These are phyloP conservation scores for Musa balbisiana DNA, from an alignment of 202 grass and related monocot species.

Conservation along the genomic window DNA sequence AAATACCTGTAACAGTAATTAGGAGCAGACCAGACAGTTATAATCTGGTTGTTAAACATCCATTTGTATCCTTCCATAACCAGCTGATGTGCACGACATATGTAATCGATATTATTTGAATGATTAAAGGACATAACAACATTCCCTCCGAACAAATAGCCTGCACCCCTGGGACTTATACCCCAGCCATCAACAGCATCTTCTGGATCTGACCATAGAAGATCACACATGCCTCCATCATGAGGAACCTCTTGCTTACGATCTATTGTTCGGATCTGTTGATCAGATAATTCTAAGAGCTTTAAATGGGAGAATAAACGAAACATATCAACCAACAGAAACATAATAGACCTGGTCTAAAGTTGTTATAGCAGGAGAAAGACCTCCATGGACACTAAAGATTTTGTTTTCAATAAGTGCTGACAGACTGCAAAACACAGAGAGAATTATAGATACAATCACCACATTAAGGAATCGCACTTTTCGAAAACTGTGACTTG, in stretches of 20 bases:
- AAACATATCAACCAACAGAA: neutral
- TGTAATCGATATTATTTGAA: slow-evolving; percentile 92
- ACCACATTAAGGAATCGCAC: neutral
- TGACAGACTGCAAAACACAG: slow-evolving; percentile 62
- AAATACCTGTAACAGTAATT: slow-evolving; percentile 98
- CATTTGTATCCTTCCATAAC: slow-evolving; percentile 99
- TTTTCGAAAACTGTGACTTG: too few relatives aligned
- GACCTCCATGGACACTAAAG: slow-evolving; percentile 93
- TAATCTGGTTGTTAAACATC: slow-evolving; percentile 98
- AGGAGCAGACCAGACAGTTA: slow-evolving; percentile 98
- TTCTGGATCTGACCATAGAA: slow-evolving; percentile 97
- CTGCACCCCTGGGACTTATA: slow-evolving; percentile 91
- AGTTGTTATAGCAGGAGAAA: slow-evolving; percentile 84
- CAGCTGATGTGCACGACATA: slow-evolving; percentile 94
- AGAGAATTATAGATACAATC: slow-evolving; percentile 12
- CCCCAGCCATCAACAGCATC: slow-evolving; percentile 81
- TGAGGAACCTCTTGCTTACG: slow-evolving; percentile 99
- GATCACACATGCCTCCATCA: slow-evolving; percentile 97
- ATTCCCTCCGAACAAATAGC: slow-evolving; percentile 86
- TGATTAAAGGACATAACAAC: slow-evolving; percentile 87
- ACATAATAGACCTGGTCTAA: slow-evolving; percentile 64
- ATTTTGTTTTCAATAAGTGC: slow-evolving; percentile 99
- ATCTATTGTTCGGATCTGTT: slow-evolving; percentile 94
- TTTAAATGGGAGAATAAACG: neutral
- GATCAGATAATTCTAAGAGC: neutral